Evolutionary conservation across 2,329 filamentous ascomycete species (phyloP).

Genomic region (Purpureocillium takamizusanense): DNA sequence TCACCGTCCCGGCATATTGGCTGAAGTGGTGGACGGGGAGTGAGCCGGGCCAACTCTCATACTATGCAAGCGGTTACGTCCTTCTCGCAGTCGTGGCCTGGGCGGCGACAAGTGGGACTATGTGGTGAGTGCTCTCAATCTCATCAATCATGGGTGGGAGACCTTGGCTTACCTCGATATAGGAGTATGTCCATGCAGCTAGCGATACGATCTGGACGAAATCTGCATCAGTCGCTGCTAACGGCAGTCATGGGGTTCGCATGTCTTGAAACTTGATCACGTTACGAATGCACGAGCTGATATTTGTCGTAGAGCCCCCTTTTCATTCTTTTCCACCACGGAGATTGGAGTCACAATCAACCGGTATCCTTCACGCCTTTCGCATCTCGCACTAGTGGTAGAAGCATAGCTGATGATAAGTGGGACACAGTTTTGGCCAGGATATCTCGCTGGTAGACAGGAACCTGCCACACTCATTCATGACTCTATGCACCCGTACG

Average conservation of each 20-base stretch:
- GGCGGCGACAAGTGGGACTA: conserved; percentile 19
- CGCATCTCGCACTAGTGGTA: neutral
- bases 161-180: too few species aligned
- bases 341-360: conserved; percentile 30
- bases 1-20: conserved; percentile 28
- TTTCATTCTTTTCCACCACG: conserved; percentile 28
- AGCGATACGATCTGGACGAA: too few species aligned
- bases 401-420: neutral
- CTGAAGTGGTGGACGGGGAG: conserved; percentile 29
- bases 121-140: conserved; percentile 20
- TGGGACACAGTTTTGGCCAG: conserved; percentile 25
- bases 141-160: too few species aligned
- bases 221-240: too few species aligned
- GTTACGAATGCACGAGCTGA: too few species aligned
- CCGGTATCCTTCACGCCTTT: conserved; percentile 13
- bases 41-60: conserved; percentile 7
- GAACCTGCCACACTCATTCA: conserved; percentile 22
- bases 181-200: too few species aligned
- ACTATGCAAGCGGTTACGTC: conserved; percentile 28
- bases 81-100: conserved; percentile 23
- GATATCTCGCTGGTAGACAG: conserved; percentile 31
- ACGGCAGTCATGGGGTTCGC: too few species aligned
- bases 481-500: conserved; percentile 15
- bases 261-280: neutral
- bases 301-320: conserved; percentile 22